phyloP scores from a whole-genome alignment of 371 early-diverging fungal genomes.

The Lichtheimia ramosa region DNA sequence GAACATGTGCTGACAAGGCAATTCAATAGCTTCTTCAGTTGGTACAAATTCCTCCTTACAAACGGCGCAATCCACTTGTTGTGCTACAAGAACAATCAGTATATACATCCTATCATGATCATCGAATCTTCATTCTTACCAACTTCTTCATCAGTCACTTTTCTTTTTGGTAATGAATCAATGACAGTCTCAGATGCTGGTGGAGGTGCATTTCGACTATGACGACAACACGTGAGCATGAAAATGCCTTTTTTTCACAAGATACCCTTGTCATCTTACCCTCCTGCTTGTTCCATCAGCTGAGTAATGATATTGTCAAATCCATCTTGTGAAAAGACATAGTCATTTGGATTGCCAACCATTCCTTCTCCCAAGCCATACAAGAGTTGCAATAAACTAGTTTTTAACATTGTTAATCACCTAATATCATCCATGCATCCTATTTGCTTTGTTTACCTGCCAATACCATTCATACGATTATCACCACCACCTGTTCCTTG shows the following conservation, averaged over 20 bases:
- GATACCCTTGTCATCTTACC: slow-evolving; percentile 21
- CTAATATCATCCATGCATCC: background rate
- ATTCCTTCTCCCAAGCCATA: slow-evolving; percentile 34
- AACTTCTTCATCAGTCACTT: slow-evolving; percentile 51
- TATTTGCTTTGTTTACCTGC: background rate
- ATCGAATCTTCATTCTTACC: slow-evolving; percentile 22
- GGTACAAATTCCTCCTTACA: slow-evolving; percentile 80
- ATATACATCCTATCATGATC: background rate
- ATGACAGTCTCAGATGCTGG: slow-evolving; percentile 71
- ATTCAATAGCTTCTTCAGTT: slow-evolving; percentile 53
- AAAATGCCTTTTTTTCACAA: background rate
- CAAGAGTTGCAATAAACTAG: slow-evolving; percentile 38
- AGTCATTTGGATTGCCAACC: slow-evolving; percentile 63
- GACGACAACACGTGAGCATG: background rate
- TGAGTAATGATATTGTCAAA: slow-evolving; percentile 80
- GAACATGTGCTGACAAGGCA: slow-evolving; percentile 86
- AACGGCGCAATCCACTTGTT: slow-evolving; percentile 68
- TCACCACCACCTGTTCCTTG: background rate
- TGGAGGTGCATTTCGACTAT: slow-evolving; percentile 56
- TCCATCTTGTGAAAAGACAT: slow-evolving; percentile 60
- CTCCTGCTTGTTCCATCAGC: slow-evolving; percentile 75
- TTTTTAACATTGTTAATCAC: background rate
- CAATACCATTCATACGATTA: background rate
- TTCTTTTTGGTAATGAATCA: slow-evolving; percentile 46
- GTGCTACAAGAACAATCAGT: slow-evolving; percentile 19